Base-by-base conservation (phyloP, 2,329 filamentous ascomycete genomes). In the Alternaria conjuncta region DNA sequence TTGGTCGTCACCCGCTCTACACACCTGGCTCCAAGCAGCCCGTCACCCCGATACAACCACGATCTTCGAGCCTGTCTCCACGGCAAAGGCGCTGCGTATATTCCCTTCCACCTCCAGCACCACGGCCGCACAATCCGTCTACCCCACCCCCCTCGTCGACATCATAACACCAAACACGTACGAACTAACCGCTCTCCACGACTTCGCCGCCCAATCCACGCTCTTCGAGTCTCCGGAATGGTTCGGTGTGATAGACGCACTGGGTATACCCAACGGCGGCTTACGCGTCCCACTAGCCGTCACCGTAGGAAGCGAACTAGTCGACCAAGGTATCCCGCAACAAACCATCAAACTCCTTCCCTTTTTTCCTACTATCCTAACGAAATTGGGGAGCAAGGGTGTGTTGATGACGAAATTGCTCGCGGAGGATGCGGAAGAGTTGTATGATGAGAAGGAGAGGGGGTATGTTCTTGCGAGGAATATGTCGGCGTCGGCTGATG, bases 21-120 rank as follows among this genome's bases (percentile, higher is more conserved):
- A 86, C 43, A 84, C 86, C 55, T 95, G 94, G 89, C 82, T 94
- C 44, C 88, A 43, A 89, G 86, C 46, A 5, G 86, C 87, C 15
- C 86, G 84, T n/a, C 63, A 65, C n/a, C 18, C 66, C 8, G 53
- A 63, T 1, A 71, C 68, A 20, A 74, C 70, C 20, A 86, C 94
- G 6, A 91, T 92, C 12, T 97, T 95, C 74, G 96, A 98, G 80
- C 95, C 96, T 1, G 96, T 98, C 7, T 97, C 93, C 1, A 89
- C 87, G 1, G 89, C 88, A 63, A 99, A 98, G 82, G 88, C 92
- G 5, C 84, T 86, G 50, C 86, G 88, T 9, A 83, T 94, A 6
- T 96, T 96, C 81, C 76, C 78, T 15, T 20, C 66, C 65, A 53
- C 58, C n/a, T 15, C 59, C 71, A 23, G 61, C 13, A 44, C 28